Conservation (phyloP, 768 basidiomycete genomes). For the Boletus patriciae region DNA sequence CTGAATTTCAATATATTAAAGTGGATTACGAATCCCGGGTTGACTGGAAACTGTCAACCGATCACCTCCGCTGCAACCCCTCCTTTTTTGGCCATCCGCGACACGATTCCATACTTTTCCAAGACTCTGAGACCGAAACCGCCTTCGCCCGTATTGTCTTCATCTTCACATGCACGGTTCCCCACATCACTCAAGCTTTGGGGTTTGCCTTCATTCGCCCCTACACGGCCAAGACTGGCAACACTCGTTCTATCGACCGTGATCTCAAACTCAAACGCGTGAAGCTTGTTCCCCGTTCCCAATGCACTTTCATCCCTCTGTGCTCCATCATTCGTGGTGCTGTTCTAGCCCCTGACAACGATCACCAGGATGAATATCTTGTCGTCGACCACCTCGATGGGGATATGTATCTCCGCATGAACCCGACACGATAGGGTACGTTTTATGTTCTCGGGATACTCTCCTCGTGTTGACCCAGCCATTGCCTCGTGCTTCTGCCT, state of each 20-base stretch:
- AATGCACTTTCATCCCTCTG: neutral
- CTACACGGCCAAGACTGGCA: neutral
- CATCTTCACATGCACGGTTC: conserved; percentile 19
- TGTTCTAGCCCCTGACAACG: neutral
- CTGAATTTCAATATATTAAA: conserved; percentile 24
- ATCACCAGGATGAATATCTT: no score
- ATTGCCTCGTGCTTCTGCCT: no score
- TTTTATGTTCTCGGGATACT: no score
- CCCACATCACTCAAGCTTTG: conserved; percentile 1
- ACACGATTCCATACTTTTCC: conserved; percentile 3
- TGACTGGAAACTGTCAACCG: conserved; percentile 22
- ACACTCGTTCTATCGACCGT: neutral
- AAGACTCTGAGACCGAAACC: conserved; percentile 11
- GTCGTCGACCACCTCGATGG: no score
- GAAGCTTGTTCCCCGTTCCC: neutral
- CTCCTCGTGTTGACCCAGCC: no score
- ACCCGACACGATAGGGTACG: no score
- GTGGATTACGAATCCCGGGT: conserved; percentile 26
- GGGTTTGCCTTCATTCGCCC: neutral
- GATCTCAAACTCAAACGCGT: neutral
- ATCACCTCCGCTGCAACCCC: conserved; percentile 35
- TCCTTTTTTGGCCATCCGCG: conserved; percentile 25
- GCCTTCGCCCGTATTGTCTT: conserved; percentile 21
- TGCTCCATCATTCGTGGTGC: neutral
- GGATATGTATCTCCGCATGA: no score